Conservation (phyloP, 306 rosid genomes). For the Pyrus bretschneideri region DNA sequence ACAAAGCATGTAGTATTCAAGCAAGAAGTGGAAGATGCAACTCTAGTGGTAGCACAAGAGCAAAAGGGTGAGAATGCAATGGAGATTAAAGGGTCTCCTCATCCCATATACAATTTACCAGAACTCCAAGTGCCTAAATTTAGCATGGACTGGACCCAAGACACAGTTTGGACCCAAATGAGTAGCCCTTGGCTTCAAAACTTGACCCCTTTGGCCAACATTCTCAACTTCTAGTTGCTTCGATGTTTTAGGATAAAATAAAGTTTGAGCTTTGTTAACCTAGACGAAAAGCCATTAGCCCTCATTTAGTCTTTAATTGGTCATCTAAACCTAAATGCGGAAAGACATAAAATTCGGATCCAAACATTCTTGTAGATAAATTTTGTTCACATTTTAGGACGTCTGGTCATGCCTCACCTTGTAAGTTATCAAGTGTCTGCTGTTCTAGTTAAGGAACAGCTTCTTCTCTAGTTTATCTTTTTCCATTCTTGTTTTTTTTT, state of each 20-base stretch:
- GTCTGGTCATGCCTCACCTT: neutral
- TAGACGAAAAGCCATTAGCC: neutral
- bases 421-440: neutral
- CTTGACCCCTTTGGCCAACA: conserved; percentile 49
- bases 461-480: neutral
- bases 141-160: conserved; percentile 69
- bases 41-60: neutral
- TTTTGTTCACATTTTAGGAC: neutral
- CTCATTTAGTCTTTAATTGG: neutral
- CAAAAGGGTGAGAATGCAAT: neutral
- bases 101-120: conserved; percentile 35
- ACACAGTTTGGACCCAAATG: conserved; percentile 57
- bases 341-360: neutral
- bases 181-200: conserved; percentile 80
- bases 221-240: conserved; percentile 33
- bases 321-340: neutral
- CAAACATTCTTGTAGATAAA: conserved; percentile 16
- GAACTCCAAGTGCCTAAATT: conserved; percentile 59
- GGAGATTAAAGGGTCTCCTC: conserved; percentile 22
- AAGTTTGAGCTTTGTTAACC: neutral
- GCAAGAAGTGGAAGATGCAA: conserved; percentile 40
- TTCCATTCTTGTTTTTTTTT: neutral
- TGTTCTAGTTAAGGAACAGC: neutral
- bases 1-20: conserved; percentile 21
- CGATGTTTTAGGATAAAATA: neutral